These are phyloP conservation scores for Blastobotrys buckinghamii DNA, from an alignment of 1,139 yeast genomes.

Conservation along the genomic window DNA sequence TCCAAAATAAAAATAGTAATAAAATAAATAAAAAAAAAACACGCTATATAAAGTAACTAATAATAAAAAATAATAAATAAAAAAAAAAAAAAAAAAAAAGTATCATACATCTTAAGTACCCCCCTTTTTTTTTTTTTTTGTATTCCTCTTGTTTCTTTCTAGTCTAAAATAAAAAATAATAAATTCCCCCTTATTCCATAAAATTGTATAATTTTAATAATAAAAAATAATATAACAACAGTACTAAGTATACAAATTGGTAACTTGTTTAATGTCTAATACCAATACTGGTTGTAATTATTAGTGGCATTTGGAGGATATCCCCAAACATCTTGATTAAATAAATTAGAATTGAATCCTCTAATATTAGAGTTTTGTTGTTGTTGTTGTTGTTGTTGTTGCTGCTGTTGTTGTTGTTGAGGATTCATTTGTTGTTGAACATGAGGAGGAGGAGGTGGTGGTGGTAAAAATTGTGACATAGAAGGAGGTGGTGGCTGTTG, in stretches of 20 bases:
- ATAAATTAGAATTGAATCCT: conserved; percentile 3
- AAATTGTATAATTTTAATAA: no score
- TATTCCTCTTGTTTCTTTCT: no score
- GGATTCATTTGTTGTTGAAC: conserved; percentile 4
- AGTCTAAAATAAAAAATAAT: no score
- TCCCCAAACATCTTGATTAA: conserved; percentile 5
- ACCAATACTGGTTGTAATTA: conserved; percentile 11
- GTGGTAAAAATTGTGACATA: neutral
- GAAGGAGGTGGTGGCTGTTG: conserved; percentile 5
- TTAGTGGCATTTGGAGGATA: conserved; percentile 1
- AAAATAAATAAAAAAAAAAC: neutral
- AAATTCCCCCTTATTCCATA: no score
- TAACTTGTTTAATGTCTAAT: neutral
- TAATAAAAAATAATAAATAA: neutral
- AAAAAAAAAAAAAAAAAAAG: neutral
- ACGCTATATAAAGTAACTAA: neutral
- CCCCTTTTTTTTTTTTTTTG: neutral
- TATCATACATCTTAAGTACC: no score
- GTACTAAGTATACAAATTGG: neutral
- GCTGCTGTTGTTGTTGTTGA: conserved; percentile 7
- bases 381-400: conserved; percentile 5
- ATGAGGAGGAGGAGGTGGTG: no score
- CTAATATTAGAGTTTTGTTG: conserved; percentile 2
- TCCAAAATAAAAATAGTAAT: neutral
- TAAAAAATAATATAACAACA: no score